Percentiles rank a stretch among this genome's conserved stretches.
phyloP scores from a whole-genome alignment of 306 rosid genomes.

The Senna tora region DNA sequence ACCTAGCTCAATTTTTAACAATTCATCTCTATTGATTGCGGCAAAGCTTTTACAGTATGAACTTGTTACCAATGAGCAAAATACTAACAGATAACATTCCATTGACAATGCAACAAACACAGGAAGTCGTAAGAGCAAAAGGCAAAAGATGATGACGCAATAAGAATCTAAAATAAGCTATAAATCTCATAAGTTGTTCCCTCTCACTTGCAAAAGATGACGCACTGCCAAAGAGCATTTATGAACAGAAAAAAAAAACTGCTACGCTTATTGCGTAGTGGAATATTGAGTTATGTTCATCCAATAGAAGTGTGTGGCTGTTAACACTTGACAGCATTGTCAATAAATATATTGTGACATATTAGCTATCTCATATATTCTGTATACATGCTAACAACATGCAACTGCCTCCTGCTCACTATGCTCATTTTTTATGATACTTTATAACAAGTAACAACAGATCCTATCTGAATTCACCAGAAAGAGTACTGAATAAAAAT shows the following conservation, averaged over 20 bases:
- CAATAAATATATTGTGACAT: background rate
- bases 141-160: background rate
- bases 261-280: background rate
- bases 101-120: background rate
- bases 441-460: background rate
- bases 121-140: background rate
- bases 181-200: slow-evolving; percentile 1
- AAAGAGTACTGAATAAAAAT: background rate
- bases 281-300: background rate
- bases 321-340: background rate
- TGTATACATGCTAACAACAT: slow-evolving; percentile 8
- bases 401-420: slow-evolving; percentile 4
- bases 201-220: slow-evolving; percentile 10
- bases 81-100: background rate
- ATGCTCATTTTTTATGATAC: background rate
- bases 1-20: background rate
- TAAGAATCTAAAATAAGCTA: slow-evolving; percentile 7
- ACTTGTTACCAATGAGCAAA: background rate
- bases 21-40: background rate
- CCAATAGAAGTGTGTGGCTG: background rate
- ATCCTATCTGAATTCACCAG: slow-evolving; percentile 14
- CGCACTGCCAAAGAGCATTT: background rate
- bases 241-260: slow-evolving; percentile 8
- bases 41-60: slow-evolving; percentile 16
- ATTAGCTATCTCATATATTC: background rate